Percentiles rank a stretch among this genome's conserved stretches.
These are phyloP conservation scores for Leucocoprinus sp. DNA, from an alignment of 768 basidiomycete genomes.

Conservation along the genomic window DNA sequence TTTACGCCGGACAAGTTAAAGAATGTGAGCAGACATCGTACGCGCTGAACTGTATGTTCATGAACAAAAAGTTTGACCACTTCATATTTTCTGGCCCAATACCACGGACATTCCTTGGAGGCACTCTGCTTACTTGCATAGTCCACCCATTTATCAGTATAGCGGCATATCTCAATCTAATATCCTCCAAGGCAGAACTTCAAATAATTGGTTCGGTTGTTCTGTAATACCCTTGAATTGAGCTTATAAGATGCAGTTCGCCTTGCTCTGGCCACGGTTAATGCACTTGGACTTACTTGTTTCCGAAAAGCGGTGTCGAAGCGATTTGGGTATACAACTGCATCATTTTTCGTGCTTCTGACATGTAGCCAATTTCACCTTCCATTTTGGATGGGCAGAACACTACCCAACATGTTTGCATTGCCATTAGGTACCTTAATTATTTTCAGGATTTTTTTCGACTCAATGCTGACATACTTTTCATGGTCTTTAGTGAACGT, in stretches of 20 bases:
- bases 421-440: slow-evolving; percentile 55
- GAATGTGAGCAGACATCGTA: slow-evolving; percentile 34
- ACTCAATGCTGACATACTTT: neutral
- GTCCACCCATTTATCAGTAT: slow-evolving; percentile 40
- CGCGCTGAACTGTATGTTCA: slow-evolving; percentile 6
- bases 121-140: slow-evolving; percentile 56
- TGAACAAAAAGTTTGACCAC: slow-evolving; percentile 75
- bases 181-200: slow-evolving; percentile 53
- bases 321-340: slow-evolving; percentile 55
- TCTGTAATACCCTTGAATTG: neutral
- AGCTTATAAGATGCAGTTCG: slow-evolving; percentile 46
- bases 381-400: slow-evolving; percentile 89
- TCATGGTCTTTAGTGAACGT: slow-evolving; percentile 1
- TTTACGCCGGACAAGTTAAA: slow-evolving; percentile 29
- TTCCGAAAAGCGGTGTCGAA: slow-evolving; percentile 53
- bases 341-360: slow-evolving; percentile 57
- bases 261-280: slow-evolving; percentile 57
- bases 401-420: slow-evolving; percentile 92
- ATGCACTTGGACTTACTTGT: slow-evolving; percentile 53
- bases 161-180: slow-evolving; percentile 31
- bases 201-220: slow-evolving; percentile 57
- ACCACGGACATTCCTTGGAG: slow-evolving; percentile 81
- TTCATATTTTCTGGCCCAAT: slow-evolving; percentile 82
- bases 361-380: slow-evolving; percentile 83
- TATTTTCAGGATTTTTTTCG: neutral